A percentile compares a stretch with the other conserved stretches of the same genome.
phyloP scores from a whole-genome alignment of 768 basidiomycete genomes.

The Collybia sordida region DNA sequence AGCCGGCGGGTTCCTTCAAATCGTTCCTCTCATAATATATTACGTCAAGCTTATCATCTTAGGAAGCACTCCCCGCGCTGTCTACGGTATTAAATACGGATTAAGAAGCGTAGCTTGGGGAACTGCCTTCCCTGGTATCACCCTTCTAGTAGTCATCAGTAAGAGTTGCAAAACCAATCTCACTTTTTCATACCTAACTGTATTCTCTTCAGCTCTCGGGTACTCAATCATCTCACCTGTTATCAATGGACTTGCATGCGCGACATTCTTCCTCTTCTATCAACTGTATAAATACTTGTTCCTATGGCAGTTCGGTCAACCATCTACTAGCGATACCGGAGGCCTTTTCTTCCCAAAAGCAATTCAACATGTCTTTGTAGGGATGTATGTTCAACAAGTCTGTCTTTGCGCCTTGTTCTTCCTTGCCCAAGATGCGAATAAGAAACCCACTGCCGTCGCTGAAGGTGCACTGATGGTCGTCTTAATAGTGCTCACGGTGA shows the following conservation, averaged over 20 bases:
- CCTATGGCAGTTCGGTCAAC: slow-evolving; percentile 76
- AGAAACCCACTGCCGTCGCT: slow-evolving; percentile 56
- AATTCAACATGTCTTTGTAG: slow-evolving; percentile 90
- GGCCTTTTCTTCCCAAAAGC: slow-evolving; percentile 96
- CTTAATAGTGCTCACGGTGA: slow-evolving; percentile 79
- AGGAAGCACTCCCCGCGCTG: slow-evolving; percentile 84
- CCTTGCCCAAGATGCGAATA: slow-evolving; percentile 61
- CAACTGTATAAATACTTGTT: slow-evolving; percentile 85
- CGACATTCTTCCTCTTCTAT: slow-evolving; percentile 84
- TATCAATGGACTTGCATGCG: slow-evolving; percentile 86
- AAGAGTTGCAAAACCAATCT: background rate
- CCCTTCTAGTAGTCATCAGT: slow-evolving; percentile 76
- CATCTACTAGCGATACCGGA: slow-evolving; percentile 73
- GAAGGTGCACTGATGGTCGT: slow-evolving; percentile 86
- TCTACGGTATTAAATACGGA: slow-evolving; percentile 82
- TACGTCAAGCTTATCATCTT: slow-evolving; percentile 88
- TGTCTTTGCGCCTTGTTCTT: slow-evolving; percentile 53
- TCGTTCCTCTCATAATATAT: slow-evolving; percentile 75
- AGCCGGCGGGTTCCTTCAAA: slow-evolving; percentile 78
- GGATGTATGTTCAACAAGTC: slow-evolving; percentile 82
- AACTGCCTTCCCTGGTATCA: slow-evolving; percentile 67
- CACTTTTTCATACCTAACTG: background rate
- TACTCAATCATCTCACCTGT: slow-evolving; percentile 92
- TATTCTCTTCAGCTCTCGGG: slow-evolving; percentile 39
- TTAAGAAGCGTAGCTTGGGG: slow-evolving; percentile 74